Conservation (phyloP, 768 basidiomycete genomes). For the Boletus edulis region DNA sequence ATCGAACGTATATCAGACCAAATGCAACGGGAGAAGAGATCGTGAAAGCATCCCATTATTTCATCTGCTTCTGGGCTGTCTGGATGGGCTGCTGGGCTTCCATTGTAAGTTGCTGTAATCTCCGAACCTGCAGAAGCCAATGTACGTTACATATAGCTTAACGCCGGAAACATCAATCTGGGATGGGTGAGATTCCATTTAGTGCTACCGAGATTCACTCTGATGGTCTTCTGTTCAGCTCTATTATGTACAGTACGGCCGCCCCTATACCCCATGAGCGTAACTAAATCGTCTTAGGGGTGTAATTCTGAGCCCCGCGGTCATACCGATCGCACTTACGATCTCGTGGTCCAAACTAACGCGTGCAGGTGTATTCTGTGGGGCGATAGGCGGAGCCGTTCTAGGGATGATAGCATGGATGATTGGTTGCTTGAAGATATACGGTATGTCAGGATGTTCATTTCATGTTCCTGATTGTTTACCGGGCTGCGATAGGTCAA, state of each 20-base stretch:
- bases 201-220: neutral
- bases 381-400: constrained; percentile 40
- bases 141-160: constrained; percentile 30
- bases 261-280: neutral
- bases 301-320: constrained; percentile 47
- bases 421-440: constrained; percentile 50
- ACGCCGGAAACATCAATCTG: constrained; percentile 44
- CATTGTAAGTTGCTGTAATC: constrained; percentile 28
- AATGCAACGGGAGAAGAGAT: constrained; percentile 38
- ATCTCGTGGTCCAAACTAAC: constrained; percentile 48
- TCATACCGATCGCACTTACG: constrained; percentile 46
- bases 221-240: constrained; percentile 25
- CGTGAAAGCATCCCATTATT: constrained; percentile 38
- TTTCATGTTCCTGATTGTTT: neutral
- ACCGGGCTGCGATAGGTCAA: constrained; percentile 22
- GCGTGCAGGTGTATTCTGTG: constrained; percentile 37
- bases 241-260: constrained; percentile 43
- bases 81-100: constrained; percentile 45
- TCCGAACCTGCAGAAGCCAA: neutral
- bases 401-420: constrained; percentile 51
- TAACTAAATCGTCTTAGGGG: constrained; percentile 32
- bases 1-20: constrained; percentile 39
- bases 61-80: constrained; percentile 42
- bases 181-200: constrained; percentile 38
- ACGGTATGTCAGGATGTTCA: constrained; percentile 26